A percentile compares a stretch with the other conserved stretches of the same genome.
phyloP scores from a whole-genome alignment of 2,329 filamentous ascomycete species.

The Canariomyces notabilis region DNA sequence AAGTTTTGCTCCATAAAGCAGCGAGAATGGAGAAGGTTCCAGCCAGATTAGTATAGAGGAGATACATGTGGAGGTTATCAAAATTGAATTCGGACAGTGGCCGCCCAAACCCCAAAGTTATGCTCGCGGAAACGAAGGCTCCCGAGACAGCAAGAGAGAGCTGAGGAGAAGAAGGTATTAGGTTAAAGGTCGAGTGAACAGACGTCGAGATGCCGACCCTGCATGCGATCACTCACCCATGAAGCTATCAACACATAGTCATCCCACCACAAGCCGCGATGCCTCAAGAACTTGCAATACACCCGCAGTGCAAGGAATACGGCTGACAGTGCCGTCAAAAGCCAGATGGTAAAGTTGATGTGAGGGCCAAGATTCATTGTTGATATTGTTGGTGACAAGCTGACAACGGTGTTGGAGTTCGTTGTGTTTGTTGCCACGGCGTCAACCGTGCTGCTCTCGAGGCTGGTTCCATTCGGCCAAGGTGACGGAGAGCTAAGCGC shows the following conservation, averaged over 20 bases:
- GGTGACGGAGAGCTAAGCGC: too few species aligned
- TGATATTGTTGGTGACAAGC: slow-evolving; percentile 7
- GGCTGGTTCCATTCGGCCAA: neutral
- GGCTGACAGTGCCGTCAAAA: slow-evolving; percentile 17
- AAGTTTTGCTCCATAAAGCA: slow-evolving; percentile 32
- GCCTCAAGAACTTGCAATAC: slow-evolving; percentile 28
- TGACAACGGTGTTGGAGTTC: neutral
- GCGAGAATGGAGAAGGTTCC: slow-evolving; percentile 31
- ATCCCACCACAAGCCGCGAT: slow-evolving; percentile 29
- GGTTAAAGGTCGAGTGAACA: neutral
- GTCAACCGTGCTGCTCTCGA: neutral
- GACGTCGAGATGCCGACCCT: neutral
- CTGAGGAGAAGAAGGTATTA: slow-evolving; percentile 2
- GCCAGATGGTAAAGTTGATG: slow-evolving; percentile 22
- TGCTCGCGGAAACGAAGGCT: slow-evolving; percentile 14
- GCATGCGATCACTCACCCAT: slow-evolving; percentile 20
- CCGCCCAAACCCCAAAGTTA: slow-evolving; percentile 25
- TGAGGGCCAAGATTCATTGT: slow-evolving; percentile 19
- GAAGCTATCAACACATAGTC: slow-evolving; percentile 25
- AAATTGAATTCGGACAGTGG: slow-evolving; percentile 23
- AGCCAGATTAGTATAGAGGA: slow-evolving; percentile 21
- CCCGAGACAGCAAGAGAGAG: slow-evolving; percentile 14
- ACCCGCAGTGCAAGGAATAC: slow-evolving; percentile 25
- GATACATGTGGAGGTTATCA: slow-evolving; percentile 16
- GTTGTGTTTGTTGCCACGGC: neutral